A percentile compares a stretch with the other conserved stretches of the same genome.
These are phyloP conservation scores for Schizosaccharomyces lindneri DNA, from an alignment of 805 yeast species.

Conservation along the genomic window DNA sequence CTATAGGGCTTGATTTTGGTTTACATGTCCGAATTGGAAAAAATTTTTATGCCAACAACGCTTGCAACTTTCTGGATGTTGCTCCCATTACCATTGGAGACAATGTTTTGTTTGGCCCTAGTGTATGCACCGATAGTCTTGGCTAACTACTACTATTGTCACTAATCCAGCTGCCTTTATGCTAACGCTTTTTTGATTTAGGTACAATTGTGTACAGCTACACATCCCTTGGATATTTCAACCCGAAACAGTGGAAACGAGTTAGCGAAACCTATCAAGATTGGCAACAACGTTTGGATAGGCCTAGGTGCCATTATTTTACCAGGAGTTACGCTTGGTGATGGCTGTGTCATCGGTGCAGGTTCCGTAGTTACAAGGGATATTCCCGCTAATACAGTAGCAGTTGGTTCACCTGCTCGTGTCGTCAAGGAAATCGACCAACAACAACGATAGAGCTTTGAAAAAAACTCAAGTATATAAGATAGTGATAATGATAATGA, in stretches of 20 bases:
- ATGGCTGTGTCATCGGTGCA: constrained; percentile 37
- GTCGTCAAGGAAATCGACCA: background rate
- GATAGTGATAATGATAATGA: too few species aligned
- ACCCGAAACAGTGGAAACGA: constrained; percentile 24
- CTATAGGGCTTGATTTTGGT: constrained; percentile 43
- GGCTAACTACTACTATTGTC: background rate
- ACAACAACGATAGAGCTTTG: too few species aligned
- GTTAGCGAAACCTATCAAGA: constrained; percentile 28
- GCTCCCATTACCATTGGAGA: constrained; percentile 37
- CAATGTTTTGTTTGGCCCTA: constrained; percentile 37
- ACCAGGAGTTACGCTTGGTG: constrained; percentile 46
- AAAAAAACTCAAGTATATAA: too few species aligned
- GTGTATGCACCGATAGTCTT: constrained; percentile 8
- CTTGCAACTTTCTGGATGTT: constrained; percentile 29
- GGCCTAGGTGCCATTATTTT: constrained; percentile 30
- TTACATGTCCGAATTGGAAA: constrained; percentile 33
- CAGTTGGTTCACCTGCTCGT: constrained; percentile 37
- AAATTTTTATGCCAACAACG: constrained; percentile 33
- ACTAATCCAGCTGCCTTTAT: too few species aligned
- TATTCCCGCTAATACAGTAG: constrained; percentile 30
- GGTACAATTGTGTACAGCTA: constrained; percentile 22
- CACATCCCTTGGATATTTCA: constrained; percentile 33
- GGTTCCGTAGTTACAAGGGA: constrained; percentile 38
- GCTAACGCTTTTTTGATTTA: constrained; percentile 17
- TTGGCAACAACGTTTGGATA: constrained; percentile 47